A percentile compares a stretch with the other conserved stretches of the same genome.
Conservation (phyloP, 164 flowering plant genomes). For the Piper betle region DNA sequence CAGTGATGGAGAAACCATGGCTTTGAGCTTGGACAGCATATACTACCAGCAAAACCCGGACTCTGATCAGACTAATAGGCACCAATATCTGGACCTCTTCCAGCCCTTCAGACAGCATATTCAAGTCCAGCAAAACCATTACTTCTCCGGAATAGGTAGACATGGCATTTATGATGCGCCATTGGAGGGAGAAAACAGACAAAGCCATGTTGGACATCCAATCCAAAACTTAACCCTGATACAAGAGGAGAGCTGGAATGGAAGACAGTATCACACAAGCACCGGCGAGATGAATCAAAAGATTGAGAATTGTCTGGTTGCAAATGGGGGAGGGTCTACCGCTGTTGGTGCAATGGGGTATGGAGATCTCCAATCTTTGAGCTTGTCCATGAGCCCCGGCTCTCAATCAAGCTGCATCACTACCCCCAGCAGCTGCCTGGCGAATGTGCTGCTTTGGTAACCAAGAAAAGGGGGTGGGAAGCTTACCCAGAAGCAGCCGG, state of each 20-base stretch:
- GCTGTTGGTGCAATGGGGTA: slow-evolving; percentile 26
- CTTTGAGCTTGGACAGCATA: slow-evolving; percentile 63
- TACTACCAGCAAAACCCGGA: slow-evolving; percentile 40
- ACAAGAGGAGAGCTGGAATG: slow-evolving; percentile 33
- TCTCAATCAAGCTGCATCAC: slow-evolving; percentile 65
- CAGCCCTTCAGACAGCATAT: slow-evolving; percentile 24
- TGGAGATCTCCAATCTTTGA: slow-evolving; percentile 62
- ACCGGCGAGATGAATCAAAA: slow-evolving; percentile 23
- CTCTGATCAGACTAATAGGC: slow-evolving; percentile 17
- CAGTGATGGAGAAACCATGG: slow-evolving; percentile 34
- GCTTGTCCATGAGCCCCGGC: slow-evolving; percentile 82
- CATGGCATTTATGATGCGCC: slow-evolving; percentile 28
- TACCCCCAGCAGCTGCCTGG: slow-evolving; percentile 26
- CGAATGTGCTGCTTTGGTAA: slow-evolving; percentile 24
- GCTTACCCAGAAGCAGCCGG: slow-evolving; percentile 43
- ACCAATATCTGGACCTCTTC: slow-evolving; percentile 21
- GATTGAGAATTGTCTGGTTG: slow-evolving; percentile 14
- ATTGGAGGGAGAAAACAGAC: slow-evolving; percentile 18
- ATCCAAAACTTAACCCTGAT: slow-evolving; percentile 4
- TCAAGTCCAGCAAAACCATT: slow-evolving; percentile 24
- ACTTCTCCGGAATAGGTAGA: slow-evolving; percentile 21
- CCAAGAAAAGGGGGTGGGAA: slow-evolving; percentile 59
- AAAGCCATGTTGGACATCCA: neutral
- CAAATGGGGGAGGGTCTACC: slow-evolving; percentile 19
- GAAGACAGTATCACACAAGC: slow-evolving; percentile 16